Conservation (phyloP, 768 basidiomycete genomes). For the Panaeolus papilionaceus region DNA sequence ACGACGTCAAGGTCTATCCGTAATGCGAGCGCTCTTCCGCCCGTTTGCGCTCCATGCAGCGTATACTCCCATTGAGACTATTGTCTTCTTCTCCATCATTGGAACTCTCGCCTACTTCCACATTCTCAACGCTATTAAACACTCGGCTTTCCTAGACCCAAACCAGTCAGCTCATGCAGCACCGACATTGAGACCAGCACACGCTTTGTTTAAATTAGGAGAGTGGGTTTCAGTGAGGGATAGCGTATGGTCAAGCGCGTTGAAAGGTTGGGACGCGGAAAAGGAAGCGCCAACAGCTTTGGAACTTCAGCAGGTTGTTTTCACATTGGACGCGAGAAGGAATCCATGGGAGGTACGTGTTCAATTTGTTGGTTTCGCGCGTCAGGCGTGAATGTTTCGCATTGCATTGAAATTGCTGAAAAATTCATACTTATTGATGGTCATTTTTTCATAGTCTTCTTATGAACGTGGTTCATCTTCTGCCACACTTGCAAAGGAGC, state of each 20-base stretch:
- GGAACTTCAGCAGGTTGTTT: conserved; percentile 78
- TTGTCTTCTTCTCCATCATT: conserved; percentile 87
- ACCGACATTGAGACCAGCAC: conserved; percentile 56
- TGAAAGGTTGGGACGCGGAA: conserved; percentile 33
- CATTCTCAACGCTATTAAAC: conserved; percentile 87
- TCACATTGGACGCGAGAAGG: conserved; percentile 45
- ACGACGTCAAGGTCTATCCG: conserved; percentile 11
- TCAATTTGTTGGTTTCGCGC: not conserved
- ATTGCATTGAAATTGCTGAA: not conserved
- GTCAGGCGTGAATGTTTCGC: not conserved
- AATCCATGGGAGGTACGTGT: conserved; percentile 42
- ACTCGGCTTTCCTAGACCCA: conserved; percentile 80
- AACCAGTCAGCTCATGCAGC: conserved; percentile 38
- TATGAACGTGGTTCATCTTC: not conserved
- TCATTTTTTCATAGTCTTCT: not conserved
- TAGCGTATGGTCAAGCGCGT: conserved; percentile 48
- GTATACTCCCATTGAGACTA: conserved; percentile 85
- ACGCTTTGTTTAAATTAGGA: conserved; percentile 56
- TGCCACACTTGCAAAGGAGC: not conserved
- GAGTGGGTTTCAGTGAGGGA: conserved; percentile 72
- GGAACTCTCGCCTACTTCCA: conserved; percentile 97
- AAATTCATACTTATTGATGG: not conserved
- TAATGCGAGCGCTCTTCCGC: conserved; percentile 65
- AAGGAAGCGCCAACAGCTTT: conserved; percentile 40
- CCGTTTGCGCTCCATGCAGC: conserved; percentile 77